Conservation (phyloP, 2,329 filamentous ascomycete genomes). For the Fusarium sp. region DNA sequence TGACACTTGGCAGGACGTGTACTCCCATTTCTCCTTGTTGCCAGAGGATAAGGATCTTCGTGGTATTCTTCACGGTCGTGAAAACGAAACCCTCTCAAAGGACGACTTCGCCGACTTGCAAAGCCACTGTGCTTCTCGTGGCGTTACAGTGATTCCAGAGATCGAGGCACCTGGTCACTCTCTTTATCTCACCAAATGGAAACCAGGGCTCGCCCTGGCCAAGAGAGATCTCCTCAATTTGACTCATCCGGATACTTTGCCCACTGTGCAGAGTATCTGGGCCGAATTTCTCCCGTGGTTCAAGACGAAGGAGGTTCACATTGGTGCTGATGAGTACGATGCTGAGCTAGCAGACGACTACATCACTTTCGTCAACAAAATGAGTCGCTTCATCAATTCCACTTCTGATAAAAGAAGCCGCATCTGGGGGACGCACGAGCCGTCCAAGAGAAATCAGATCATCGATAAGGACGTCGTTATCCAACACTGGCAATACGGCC, state of each 20-base stretch:
- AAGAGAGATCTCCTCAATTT: slow-evolving; percentile 22
- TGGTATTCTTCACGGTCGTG: slow-evolving; percentile 19
- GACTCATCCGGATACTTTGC: slow-evolving; percentile 6
- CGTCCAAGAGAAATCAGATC: slow-evolving; percentile 19
- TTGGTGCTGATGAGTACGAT: slow-evolving; percentile 28
- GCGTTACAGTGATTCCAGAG: slow-evolving; percentile 12
- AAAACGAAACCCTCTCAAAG: slow-evolving; percentile 20
- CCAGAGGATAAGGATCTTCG: slow-evolving; percentile 5
- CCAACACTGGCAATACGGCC: slow-evolving; percentile 32
- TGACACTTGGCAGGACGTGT: slow-evolving; percentile 23
- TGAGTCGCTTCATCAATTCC: slow-evolving; percentile 26
- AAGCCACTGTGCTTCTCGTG: slow-evolving; percentile 18
- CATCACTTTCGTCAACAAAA: slow-evolving; percentile 28
- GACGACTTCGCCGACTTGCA: slow-evolving; percentile 10
- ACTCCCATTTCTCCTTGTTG: slow-evolving; percentile 23
- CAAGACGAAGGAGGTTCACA: slow-evolving; percentile 19
- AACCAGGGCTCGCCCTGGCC: slow-evolving; percentile 13
- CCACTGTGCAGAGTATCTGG: slow-evolving; percentile 24
- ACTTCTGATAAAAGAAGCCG: slow-evolving; percentile 14
- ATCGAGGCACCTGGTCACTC: slow-evolving; percentile 18
- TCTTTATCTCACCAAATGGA: slow-evolving; percentile 30
- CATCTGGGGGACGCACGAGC: slow-evolving; percentile 24
- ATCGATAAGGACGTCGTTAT: slow-evolving; percentile 18
- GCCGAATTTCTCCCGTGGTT: slow-evolving; percentile 23
- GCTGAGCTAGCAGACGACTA: slow-evolving; percentile 27